Base-by-base conservation (phyloP, 371 early-diverging fungal species). In the Gilbertella persicaria region DNA sequence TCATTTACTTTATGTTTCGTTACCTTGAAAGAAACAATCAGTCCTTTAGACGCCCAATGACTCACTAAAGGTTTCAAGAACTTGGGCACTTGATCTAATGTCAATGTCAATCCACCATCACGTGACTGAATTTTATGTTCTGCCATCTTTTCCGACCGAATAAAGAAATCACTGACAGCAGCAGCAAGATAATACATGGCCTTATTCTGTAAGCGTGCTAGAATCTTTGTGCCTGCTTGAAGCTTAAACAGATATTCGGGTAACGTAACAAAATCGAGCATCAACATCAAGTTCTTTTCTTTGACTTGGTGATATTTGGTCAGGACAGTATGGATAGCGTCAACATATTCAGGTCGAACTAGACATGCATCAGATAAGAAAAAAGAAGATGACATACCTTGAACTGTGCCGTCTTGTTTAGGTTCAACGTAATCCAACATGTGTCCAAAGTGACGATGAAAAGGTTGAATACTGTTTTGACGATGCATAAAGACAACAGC, bases 91-190 rank as follows among this genome's bases (percentile, higher is more conserved):
- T 93, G 95, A 53, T 96, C 96, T 70, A 99, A 79, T 4, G 80
- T 80, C 45, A 99, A 71, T 0, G 86, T 87, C 54, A 99, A 69
- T 10, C 78, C 87, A 25, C 96, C 96, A 24, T 82, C 87, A 1
- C 85, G 80, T 1, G 95, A 94, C 64, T 99, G 99, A 43, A 99
- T 99, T 72, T 99, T 99, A 75, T 97, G 97, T 61, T 91, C 92
- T 13, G 74, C 73, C 97, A 97, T 92, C 60, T 88, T 89, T 47
- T 82, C 71, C 5, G 83, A 76, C 1, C 97, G 98, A 60, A 99
- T 94, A 66, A 91, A 98, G 64, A 97, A 99, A 62, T 99, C 99
- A 58, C 91, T 90, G 48, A 99, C 99, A 12, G 99, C 99, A 4
- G 99, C 98, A 0, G 99, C 99, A 30, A 99, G 80, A 60, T 97